Percentiles rank a stretch among this genome's conserved stretches.
phyloP scores from a whole-genome alignment of 2,329 filamentous ascomycete species.

The Diplocarpon mali region DNA sequence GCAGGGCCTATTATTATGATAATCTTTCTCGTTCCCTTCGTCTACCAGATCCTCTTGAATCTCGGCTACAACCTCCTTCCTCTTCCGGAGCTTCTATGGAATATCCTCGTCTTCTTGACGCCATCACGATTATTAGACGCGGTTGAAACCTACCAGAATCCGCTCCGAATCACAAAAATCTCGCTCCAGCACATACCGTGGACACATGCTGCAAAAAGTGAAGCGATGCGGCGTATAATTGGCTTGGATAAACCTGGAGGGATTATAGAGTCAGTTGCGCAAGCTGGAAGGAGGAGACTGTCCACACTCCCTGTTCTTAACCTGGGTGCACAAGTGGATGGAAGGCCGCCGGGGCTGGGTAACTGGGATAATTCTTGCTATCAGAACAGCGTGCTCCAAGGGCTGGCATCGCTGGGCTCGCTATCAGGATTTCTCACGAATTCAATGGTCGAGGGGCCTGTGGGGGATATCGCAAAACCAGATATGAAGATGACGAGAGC shows the following conservation, averaged over 20 bases:
- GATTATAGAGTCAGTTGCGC: conserved; percentile 45
- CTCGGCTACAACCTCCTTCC: conserved; percentile 30
- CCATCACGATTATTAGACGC: conserved; percentile 47
- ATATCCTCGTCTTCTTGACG: conserved; percentile 43
- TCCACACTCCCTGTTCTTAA: conserved; percentile 33
- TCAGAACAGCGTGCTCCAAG: conserved; percentile 90
- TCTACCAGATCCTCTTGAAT: conserved; percentile 23
- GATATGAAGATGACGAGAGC: conserved; percentile 27
- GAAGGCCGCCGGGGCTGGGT: conserved; percentile 57
- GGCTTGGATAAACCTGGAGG: conserved; percentile 43
- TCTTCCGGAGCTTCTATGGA: conserved; percentile 45
- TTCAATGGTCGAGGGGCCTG: conserved; percentile 28
- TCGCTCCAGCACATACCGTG: conserved; percentile 27
- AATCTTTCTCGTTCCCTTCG: conserved; percentile 18
- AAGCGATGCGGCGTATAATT: conserved; percentile 51
- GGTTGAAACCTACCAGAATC: conserved; percentile 33
- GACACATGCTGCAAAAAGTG: conserved; percentile 49
- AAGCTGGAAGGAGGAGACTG: conserved; percentile 45
- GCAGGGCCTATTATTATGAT: conserved; percentile 16
- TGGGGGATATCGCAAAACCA: conserved; percentile 11
- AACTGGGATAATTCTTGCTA: conserved; percentile 97
- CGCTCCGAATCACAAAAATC: conserved; percentile 37
- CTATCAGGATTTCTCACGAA: conserved; percentile 54
- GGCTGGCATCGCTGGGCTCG: conserved; percentile 63
- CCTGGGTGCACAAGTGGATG: conserved; percentile 33